Base-by-base conservation (phyloP, 2,329 filamentous ascomycete genomes). In the Mycogone perniciosa region DNA sequence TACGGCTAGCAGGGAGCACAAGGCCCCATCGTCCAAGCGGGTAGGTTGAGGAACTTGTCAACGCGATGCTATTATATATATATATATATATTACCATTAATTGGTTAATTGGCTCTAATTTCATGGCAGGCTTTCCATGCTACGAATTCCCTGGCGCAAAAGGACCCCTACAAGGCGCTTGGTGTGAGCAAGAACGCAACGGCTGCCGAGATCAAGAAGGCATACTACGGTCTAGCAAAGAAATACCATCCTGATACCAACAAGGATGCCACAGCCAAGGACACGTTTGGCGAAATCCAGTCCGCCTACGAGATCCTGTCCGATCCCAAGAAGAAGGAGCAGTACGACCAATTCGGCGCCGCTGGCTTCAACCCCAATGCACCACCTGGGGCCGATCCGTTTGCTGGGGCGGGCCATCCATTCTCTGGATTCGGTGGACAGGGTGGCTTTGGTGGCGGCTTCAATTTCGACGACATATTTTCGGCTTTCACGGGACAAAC, bases 191-290 rank as follows among this genome's bases (percentile, higher is more conserved):
- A 92, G 67, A 79, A 71, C 55, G 89, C 93, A n/a, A 84, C 88
- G 1, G 74, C 89, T 3, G 76, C 82, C 53, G 92, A 97, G 34
- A 97, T 99, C 67, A 99, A 99, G 68, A 97, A 96, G 69, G 91
- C 93, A 3, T 99, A 99, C 75, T 99, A 99, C 67, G 89, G 91
- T 46, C 76, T 97, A 53, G 93, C 93, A 20, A 99, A 99, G 71
- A 99, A 97, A 65, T 99, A 83, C 67, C 93, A 99, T 63, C 93
- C 93, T 7, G 93, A 99, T 67, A 97, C 93, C 34, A 99, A 97
- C 76, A 97, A 97, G 69, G 93, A 97, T 60, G 69, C 88, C 3
- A 79, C 76, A n/a, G 91, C 93, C 34, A 97, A 97, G 67, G 93
- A 97, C 62, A 92, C 88, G 62, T 99, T 99, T 63, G 81, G 85